Evolutionary conservation across 2,329 filamentous ascomycete genomes (phyloP), one percentile per base, ranked within the genome.

Genomic region (Ophiostoma perfectum): DNA sequence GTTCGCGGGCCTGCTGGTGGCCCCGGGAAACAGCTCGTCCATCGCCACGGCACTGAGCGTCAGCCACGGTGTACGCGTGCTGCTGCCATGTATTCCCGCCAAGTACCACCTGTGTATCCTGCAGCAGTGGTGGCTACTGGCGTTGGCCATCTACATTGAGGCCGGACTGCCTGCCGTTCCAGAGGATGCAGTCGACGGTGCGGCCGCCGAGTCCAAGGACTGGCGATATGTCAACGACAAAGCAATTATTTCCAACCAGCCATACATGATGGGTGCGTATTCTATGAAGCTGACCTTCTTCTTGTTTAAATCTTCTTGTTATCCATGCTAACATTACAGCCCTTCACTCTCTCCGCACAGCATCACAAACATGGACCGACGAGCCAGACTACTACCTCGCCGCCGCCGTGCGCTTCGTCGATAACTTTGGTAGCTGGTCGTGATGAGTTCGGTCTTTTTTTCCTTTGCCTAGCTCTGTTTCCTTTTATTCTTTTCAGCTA

Each of bases 111-210:
- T 92, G 63, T 81, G 81, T 36, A 80, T 99, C 4, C 82, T 98
- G 8, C 83, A 90, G 52, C 88, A 96, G 76, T 98, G 95, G 93
- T 97, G 92, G 91, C 80, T 99, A 5, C 84, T 97, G 58, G 87
- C 90, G 0, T 77, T 97, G 58, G 85, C 88, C 0, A 85, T 93
- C 11, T 98, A 95, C 75, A 86, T 97, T 67, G 80, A 88, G 2
- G 89, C 91, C 74, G 80, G 90, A 39, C 84, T 94, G 27, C 95
- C 93, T 0, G 80, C 82, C 69, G 86, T 97, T 18, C 80, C 86
- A n/a, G 84, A 89, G 68, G 82, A 84, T 41, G 83, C 95, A 69
- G 81, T 82, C 5, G 81, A 16, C 12, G 83, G 85, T 27, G 27
- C 27, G 27, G 27, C 27, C 27, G 27, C 27, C 27, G 27, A 27